Conservation (phyloP, 2,329 filamentous ascomycete species). For the Colletotrichum phormii region DNA sequence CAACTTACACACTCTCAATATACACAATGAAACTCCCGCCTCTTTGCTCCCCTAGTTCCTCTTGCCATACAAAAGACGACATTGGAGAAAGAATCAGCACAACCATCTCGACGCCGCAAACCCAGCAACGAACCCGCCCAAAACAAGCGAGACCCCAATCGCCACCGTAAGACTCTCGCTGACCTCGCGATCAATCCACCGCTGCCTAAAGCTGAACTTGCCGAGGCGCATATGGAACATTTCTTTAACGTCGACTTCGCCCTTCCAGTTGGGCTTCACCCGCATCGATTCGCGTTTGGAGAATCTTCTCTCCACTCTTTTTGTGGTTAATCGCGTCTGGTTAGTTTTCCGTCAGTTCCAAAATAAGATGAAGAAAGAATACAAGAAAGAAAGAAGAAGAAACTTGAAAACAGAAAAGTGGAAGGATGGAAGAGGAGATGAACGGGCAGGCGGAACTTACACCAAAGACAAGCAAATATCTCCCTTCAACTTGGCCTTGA, state of each 20-base stretch:
- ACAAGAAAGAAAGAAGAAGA: too few relatives aligned
- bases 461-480: conserved; percentile 78
- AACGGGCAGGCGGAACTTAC: conserved; percentile 56
- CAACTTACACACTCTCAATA: too few relatives aligned
- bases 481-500: conserved; percentile 82
- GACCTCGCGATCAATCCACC: conserved; percentile 46
- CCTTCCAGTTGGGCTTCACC: conserved; percentile 22
- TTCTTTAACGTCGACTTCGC: conserved; percentile 39
- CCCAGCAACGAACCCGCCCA: conserved; percentile 40
- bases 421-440: too few relatives aligned
- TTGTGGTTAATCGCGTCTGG: conserved; percentile 22
- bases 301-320: conserved; percentile 32
- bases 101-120: conserved; percentile 30
- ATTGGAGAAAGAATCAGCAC: not conserved
- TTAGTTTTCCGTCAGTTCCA: conserved; percentile 7
- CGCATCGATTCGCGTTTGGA: conserved; percentile 21
- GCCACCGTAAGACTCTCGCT: conserved; percentile 41
- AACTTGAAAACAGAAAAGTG: too few relatives aligned
- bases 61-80: too few relatives aligned
- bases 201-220: conserved; percentile 43
- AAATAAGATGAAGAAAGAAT: not conserved
- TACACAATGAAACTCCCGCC: too few relatives aligned
- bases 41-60: too few relatives aligned
- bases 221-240: conserved; percentile 50
- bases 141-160: conserved; percentile 38